Percentiles rank a stretch among this genome's conserved stretches.
Evolutionary conservation across 1,284 basidiomycete species (phyloP).

Genomic region (Melanopsichium pennsylvanicum): DNA sequence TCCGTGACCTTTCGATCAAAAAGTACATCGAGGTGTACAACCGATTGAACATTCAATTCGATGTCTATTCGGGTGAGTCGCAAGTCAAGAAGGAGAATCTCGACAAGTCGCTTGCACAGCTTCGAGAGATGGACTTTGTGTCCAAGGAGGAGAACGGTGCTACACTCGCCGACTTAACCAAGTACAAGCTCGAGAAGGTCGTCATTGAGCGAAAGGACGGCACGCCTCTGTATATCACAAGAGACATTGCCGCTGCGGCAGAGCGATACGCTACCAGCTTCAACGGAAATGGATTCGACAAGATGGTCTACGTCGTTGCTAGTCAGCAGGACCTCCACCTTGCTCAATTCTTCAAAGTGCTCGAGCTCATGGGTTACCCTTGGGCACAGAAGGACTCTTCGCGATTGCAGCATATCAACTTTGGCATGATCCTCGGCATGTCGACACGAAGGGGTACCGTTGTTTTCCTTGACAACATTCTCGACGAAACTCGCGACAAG

Average conservation of each 20-base stretch:
- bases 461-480: conserved; percentile 93
- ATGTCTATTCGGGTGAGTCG: conserved; percentile 93
- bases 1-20: conserved; percentile 89
- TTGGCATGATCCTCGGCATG: conserved; percentile 93
- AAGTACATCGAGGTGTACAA: conserved; percentile 92
- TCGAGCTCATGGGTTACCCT: conserved; percentile 86
- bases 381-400: conserved; percentile 74
- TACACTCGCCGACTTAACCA: conserved; percentile 56
- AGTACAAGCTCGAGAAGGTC: conserved; percentile 76
- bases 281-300: conserved; percentile 75
- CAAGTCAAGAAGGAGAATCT: conserved; percentile 83
- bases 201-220: conserved; percentile 95
- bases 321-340: conserved; percentile 95
- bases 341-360: conserved; percentile 91
- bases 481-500: conserved; percentile 84
- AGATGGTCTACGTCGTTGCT: conserved; percentile 95
- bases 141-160: conserved; percentile 61
- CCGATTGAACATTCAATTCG: conserved; percentile 88
- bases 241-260: conserved; percentile 92
- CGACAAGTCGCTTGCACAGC: conserved; percentile 68
- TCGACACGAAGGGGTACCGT: conserved; percentile 95
- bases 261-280: conserved; percentile 78
- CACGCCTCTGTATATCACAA: conserved; percentile 97
- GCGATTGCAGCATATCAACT: conserved; percentile 86
- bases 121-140: conserved; percentile 44